Evolutionary conservation across 352 stramenopile species (phyloP), one percentile per base, ranked within the genome.

Genomic region (Phytophthora foliorum): DNA sequence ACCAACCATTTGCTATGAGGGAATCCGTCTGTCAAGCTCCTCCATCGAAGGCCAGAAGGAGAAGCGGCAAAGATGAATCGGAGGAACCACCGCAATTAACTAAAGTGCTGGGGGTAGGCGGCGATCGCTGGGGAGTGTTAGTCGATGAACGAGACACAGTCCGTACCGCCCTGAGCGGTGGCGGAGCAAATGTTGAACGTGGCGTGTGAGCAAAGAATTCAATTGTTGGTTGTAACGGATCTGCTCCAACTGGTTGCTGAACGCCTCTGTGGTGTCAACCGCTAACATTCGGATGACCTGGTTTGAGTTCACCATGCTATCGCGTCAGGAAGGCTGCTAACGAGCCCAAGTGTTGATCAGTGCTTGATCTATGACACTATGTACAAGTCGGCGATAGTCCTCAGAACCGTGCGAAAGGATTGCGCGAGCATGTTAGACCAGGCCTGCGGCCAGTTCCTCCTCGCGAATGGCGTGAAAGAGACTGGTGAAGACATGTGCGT

Each of bases 261-360:
- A 17, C 38, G 38, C 38, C 38, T 31, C 42, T 19, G 42, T 13
- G 21, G 7, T 19, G 8, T 50, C 42, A 50, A 24, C n/a, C 16
- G 24, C 11, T 22, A 16, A 22, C 17, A 17, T 56, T 29, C 16
- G 48, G 38, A 14, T 59, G 58, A 13, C n/a, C 49, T 0, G 24
- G 1, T 14, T 39, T 52, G 9, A 58, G 36, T 3, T 13, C 27
- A 2, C 48, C 58, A 19, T 66, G 58, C 19, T 66, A n/a, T n/a
- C n/a, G n/a, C n/a, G n/a, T n/a, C n/a, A n/a, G n/a, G n/a, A n/a
- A n/a, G 34, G 17, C 9, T 41, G 34, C 17, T 41, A 11, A 13
- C 34, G 34, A 6, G 34, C 34, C 34, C 34, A 41, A 11, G 34
- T 41, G 34, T 6, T 11, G 17, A 41, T 41, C 34, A 41, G 13